Evolutionary conservation across 2,329 filamentous ascomycete genomes (phyloP).

Genomic region (Penicillium sp.): DNA sequence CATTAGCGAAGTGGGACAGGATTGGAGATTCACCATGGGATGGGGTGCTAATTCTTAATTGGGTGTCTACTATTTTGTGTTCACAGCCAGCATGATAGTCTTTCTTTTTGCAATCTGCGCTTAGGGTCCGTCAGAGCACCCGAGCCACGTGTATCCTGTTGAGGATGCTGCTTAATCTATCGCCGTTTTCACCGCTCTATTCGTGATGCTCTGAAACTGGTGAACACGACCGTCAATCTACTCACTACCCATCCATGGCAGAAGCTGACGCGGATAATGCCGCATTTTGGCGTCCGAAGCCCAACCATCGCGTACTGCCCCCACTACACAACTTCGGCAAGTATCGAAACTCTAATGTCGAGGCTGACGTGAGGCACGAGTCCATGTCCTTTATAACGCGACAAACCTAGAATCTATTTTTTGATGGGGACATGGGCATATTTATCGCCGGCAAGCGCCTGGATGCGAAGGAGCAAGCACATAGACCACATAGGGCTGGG

Average conservation of each 20-base stretch:
- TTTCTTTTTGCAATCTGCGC: neutral
- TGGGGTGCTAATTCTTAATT: conserved; percentile 26
- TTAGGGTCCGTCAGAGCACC: neutral
- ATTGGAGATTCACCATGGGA: conserved; percentile 29
- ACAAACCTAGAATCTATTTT: neutral
- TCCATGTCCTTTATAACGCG: no score
- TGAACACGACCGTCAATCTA: neutral
- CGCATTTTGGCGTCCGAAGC: neutral
- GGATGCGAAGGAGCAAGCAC: no score
- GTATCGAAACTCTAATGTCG: neutral
- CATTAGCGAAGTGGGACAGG: conserved; percentile 29
- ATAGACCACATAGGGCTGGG: no score
- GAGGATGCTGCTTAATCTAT: neutral
- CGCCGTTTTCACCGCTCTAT: neutral
- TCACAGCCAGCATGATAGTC: neutral
- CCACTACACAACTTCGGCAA: neutral
- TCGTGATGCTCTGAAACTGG: neutral
- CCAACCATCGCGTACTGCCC: neutral
- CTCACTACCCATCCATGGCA: neutral
- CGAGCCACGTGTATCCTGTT: neutral
- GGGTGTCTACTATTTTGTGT: neutral
- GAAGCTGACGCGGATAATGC: neutral
- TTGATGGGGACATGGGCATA: neutral
- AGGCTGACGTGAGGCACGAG: conserved; percentile 1
- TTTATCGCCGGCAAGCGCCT: neutral